Evolutionary conservation across 1,284 basidiomycete species (phyloP).

Genomic region (Rhodotorula sp.): DNA sequence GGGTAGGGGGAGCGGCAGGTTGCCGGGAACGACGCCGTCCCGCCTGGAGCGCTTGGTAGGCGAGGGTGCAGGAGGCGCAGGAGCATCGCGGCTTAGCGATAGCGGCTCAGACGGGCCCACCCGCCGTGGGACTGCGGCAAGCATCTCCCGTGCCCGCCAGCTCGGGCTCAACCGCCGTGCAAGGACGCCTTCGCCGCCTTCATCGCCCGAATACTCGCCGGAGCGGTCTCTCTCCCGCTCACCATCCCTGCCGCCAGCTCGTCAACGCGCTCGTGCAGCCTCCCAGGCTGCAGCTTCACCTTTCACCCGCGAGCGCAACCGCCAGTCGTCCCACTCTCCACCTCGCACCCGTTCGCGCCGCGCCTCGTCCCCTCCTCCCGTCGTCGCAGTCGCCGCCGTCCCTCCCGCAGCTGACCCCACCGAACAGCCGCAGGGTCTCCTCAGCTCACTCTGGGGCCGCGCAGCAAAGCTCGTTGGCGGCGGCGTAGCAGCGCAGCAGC

Average conservation of each 20-base stretch:
- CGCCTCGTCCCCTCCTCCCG: not conserved
- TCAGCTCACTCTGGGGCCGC: slow-evolving; percentile 19
- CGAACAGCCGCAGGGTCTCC: slow-evolving; percentile 1
- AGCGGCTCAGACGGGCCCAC: not conserved
- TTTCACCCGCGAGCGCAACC: too few relatives aligned
- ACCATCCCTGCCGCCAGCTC: not conserved
- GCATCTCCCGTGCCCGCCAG: not conserved
- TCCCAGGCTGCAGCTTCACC: not conserved
- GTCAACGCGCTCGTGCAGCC: not conserved
- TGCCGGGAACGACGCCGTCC: not conserved
- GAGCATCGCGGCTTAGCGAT: not conserved
- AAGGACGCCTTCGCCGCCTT: slow-evolving; percentile 2
- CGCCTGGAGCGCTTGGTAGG: slow-evolving; percentile 1
- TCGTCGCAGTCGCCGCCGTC: not conserved
- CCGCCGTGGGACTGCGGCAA: not conserved
- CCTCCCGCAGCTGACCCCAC: not conserved
- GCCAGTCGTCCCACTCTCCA: not conserved
- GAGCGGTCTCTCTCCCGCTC: not conserved
- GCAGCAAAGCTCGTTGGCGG: slow-evolving; percentile 18
- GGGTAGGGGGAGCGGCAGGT: not conserved
- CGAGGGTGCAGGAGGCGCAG: not conserved
- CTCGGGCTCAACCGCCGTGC: slow-evolving; percentile 15
- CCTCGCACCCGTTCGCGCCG: not conserved
- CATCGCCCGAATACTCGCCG: not conserved
- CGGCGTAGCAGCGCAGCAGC: not conserved